These are phyloP conservation scores for Vaccinium macrocarpon DNA, from an alignment of 148 eudicot species.

Conservation along the genomic window DNA sequence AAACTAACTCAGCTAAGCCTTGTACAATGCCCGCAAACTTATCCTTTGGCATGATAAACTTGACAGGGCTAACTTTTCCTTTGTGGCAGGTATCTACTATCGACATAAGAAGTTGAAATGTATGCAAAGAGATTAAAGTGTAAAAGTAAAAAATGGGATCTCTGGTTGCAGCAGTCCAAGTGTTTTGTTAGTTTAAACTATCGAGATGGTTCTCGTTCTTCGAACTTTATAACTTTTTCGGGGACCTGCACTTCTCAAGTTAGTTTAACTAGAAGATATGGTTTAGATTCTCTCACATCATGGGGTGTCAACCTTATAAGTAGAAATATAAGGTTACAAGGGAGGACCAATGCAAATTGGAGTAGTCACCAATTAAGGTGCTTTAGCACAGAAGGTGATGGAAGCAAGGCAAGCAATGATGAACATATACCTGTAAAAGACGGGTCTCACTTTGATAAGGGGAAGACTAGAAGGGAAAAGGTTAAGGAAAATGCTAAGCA, in stretches of 20 bases:
- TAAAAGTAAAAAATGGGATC: constrained; percentile 54
- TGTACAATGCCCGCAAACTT: not conserved
- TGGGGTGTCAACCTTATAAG: constrained; percentile 18
- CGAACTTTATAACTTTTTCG: constrained; percentile 23
- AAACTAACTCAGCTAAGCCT: not conserved
- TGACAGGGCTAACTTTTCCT: not conserved
- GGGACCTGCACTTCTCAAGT: constrained; percentile 20
- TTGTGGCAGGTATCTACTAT: constrained; percentile 27
- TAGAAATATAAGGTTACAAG: constrained; percentile 27
- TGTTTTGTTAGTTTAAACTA: constrained; percentile 32
- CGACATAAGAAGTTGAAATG: constrained; percentile 52
- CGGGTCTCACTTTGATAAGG: constrained; percentile 42
- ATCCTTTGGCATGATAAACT: not conserved
- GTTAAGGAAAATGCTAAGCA: constrained; percentile 26
- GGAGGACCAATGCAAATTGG: constrained; percentile 31
- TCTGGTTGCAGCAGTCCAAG: constrained; percentile 39
- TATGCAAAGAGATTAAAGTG: constrained; percentile 58
- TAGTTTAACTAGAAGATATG: constrained; percentile 33
- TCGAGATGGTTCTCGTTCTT: constrained; percentile 25
- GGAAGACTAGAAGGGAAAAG: constrained; percentile 30
- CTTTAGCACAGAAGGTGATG: constrained; percentile 89
- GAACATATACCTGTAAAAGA: constrained; percentile 47
- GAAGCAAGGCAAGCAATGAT: constrained; percentile 71
- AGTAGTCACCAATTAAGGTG: constrained; percentile 32
- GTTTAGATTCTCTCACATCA: constrained; percentile 31